These are phyloP conservation scores for Suhomyces bribrorum DNA, from an alignment of 1,139 yeast species.

Conservation along the genomic window DNA sequence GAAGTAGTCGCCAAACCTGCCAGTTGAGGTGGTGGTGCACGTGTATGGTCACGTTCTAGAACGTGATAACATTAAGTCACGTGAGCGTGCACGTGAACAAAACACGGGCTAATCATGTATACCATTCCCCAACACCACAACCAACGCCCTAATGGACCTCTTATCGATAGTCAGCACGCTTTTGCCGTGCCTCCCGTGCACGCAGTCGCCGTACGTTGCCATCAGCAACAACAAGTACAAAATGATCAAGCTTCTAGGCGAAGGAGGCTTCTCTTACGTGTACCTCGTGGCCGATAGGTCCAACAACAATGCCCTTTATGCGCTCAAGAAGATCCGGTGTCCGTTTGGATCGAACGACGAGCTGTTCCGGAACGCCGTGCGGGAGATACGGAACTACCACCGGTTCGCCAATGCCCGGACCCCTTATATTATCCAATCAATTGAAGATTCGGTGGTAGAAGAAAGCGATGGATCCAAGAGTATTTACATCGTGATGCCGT, in stretches of 20 bases:
- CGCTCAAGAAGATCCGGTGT: conserved; percentile 83
- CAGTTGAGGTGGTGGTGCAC: no score
- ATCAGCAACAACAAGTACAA: conserved; percentile 53
- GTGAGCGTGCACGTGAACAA: no score
- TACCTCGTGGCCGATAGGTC: conserved; percentile 63
- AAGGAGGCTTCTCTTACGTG: conserved; percentile 90
- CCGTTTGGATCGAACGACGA: conserved; percentile 81
- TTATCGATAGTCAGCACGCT: conserved; percentile 31
- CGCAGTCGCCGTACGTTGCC: conserved; percentile 48
- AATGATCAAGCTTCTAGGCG: conserved; percentile 76
- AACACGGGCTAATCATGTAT: no score
- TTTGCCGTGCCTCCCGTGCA: conserved; percentile 45
- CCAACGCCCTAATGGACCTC: conserved; percentile 35
- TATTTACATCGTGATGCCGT: conserved; percentile 78
- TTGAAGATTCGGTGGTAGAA: conserved; percentile 70
- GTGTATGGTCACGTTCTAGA: no score
- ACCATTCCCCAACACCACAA: conserved; percentile 1
- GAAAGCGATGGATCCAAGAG: conserved; percentile 80
- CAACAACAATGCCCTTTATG: conserved; percentile 54
- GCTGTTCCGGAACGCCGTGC: conserved; percentile 59
- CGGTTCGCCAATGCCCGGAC: conserved; percentile 56
- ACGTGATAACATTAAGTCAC: no score
- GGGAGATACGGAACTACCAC: conserved; percentile 74
- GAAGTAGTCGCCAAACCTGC: no score
- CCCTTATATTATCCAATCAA: conserved; percentile 66